Conservation (phyloP, 2,329 filamentous ascomycete species). For the Juglanconis oblonga region DNA sequence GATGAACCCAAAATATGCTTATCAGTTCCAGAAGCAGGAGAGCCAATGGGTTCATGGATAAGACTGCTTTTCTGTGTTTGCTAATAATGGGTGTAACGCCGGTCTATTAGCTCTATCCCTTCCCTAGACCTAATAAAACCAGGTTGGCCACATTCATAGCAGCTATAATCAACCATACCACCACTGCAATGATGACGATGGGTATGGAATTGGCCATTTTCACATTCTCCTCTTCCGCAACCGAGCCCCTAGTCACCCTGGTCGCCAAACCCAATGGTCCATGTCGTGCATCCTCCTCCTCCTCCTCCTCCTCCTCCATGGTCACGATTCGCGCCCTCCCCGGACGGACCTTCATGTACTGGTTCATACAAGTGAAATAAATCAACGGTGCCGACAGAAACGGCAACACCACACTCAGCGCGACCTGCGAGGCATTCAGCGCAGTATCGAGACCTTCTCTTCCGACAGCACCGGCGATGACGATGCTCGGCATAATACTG, state of each 20-base stretch:
- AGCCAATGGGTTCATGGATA: too few relatives aligned
- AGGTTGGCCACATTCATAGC: constrained; percentile 68
- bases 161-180: constrained; percentile 61
- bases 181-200: constrained; percentile 35
- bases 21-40: too few relatives aligned
- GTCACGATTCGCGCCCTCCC: constrained; percentile 36
- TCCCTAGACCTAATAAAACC: constrained; percentile 50
- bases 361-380: constrained; percentile 76
- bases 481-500: constrained; percentile 77
- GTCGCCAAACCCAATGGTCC: constrained; percentile 38
- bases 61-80: too few relatives aligned
- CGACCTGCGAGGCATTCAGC: constrained; percentile 74
- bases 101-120: background rate
- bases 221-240: constrained; percentile 26
- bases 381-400: constrained; percentile 82
- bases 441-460: constrained; percentile 67
- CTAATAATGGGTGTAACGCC: background rate
- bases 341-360: constrained; percentile 72
- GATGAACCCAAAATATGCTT: too few relatives aligned
- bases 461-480: constrained; percentile 78
- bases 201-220: constrained; percentile 74
- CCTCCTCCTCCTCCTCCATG: constrained; percentile 22
- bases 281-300: constrained; percentile 51
- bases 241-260: background rate
- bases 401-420: constrained; percentile 73